phyloP scores from a whole-genome alignment of 2,329 filamentous ascomycete genomes.

The Apiospora arundinis region DNA sequence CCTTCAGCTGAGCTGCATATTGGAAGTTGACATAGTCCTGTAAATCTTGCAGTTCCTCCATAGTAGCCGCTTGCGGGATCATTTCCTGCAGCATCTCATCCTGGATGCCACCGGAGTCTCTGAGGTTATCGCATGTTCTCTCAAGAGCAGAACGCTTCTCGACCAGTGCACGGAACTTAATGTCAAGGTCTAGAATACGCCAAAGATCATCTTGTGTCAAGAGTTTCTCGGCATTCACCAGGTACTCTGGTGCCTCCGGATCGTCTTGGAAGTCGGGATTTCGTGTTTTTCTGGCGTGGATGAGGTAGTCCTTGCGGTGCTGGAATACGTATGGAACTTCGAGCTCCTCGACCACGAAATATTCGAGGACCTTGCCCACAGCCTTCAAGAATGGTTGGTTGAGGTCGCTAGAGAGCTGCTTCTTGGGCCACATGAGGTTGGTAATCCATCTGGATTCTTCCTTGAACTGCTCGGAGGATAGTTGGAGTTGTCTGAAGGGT shows the following conservation, averaged over 20 bases:
- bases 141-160: constrained; percentile 90
- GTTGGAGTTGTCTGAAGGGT: constrained; percentile 81
- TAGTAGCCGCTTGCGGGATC: constrained; percentile 78
- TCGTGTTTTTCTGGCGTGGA: constrained; percentile 78
- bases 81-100: constrained; percentile 84
- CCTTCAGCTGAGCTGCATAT: constrained; percentile 83
- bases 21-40: constrained; percentile 97
- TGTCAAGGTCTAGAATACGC: constrained; percentile 92
- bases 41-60: constrained; percentile 95
- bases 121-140: constrained; percentile 77
- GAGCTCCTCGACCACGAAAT: constrained; percentile 92
- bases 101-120: constrained; percentile 62
- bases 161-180: constrained; percentile 91
- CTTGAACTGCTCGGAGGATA: constrained; percentile 83
- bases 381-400: constrained; percentile 85
- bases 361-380: constrained; percentile 90
- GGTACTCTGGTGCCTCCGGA: constrained; percentile 73
- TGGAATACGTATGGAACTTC: constrained; percentile 98
- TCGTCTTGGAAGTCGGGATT: constrained; percentile 68
- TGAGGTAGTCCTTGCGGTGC: constrained; percentile 96
- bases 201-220: constrained; percentile 92
- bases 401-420: constrained; percentile 74
- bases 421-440: constrained; percentile 87
- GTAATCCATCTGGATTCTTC: constrained; percentile 95
- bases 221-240: constrained; percentile 82